These are phyloP conservation scores for Tillandsia fasciculata DNA, from an alignment of 176 grass and related monocot species.

Conservation along the genomic window DNA sequence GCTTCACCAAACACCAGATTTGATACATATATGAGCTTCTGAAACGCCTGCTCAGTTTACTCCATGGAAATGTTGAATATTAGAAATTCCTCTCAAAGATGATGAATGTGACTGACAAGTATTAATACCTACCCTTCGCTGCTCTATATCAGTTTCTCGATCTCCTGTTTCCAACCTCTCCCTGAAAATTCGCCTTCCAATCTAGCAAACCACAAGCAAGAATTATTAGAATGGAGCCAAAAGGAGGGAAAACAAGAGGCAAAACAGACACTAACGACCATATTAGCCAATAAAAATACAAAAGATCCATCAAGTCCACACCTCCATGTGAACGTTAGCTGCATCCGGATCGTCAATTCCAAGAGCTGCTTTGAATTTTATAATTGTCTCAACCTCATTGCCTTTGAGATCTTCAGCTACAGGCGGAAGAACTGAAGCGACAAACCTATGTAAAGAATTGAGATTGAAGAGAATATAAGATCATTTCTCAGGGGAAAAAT, in stretches of 20 bases:
- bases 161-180: constrained; percentile 82
- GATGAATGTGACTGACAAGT: neutral
- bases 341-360: constrained; percentile 92
- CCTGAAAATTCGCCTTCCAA: constrained; percentile 79
- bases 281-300: neutral
- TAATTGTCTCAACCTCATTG: constrained; percentile 66
- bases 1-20: constrained; percentile 96
- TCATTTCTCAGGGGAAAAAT: neutral
- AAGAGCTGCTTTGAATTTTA: constrained; percentile 86
- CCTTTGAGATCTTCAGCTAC: constrained; percentile 77
- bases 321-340: constrained; percentile 90
- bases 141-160: constrained; percentile 61
- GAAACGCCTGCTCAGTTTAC: constrained; percentile 68
- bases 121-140: constrained; percentile 46
- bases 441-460: constrained; percentile 47
- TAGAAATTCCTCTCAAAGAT: neutral
- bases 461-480: constrained; percentile 21
- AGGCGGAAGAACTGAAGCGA: constrained; percentile 78
- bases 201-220: constrained; percentile 33
- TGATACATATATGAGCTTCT: constrained; percentile 96
- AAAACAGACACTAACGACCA: constrained; percentile 5
- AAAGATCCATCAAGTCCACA: constrained; percentile 12
- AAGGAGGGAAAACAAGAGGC: constrained; percentile 16
- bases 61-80: constrained; percentile 14
- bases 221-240: constrained; percentile 20